Conservation (phyloP, 2,329 filamentous ascomycete genomes). For the Fusarium concolor region DNA sequence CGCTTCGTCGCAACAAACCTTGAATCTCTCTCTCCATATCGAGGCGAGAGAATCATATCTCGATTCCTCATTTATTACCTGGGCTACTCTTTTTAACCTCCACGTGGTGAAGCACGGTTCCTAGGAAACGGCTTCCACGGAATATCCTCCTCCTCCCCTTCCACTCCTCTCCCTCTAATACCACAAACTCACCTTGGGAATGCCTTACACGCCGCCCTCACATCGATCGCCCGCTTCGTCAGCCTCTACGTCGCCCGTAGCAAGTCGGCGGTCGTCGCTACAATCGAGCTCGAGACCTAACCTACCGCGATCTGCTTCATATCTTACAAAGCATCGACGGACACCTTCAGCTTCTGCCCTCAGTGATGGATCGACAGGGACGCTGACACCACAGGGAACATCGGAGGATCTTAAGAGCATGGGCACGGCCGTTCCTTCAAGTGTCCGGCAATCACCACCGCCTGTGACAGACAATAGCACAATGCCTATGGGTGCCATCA, state of each 20-base stretch:
- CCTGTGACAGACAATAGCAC: constrained; percentile 76
- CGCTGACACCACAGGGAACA: constrained; percentile 62
- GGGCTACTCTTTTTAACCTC: constrained; percentile 18
- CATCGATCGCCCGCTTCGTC: constrained; percentile 72
- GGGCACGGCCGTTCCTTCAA: constrained; percentile 50
- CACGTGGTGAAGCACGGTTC: constrained; percentile 39
- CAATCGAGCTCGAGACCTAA: constrained; percentile 62
- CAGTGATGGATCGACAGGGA: constrained; percentile 47
- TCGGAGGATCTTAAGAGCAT: constrained; percentile 63
- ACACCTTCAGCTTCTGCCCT: constrained; percentile 60
- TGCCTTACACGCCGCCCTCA: constrained; percentile 90
- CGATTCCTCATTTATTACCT: constrained; percentile 22
- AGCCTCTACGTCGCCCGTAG: constrained; percentile 65
- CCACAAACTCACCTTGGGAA: constrained; percentile 59
- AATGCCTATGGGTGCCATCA: constrained; percentile 86
- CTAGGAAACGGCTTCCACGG: constrained; percentile 40
- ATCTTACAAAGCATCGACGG: constrained; percentile 72
- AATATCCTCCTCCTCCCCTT: constrained; percentile 29
- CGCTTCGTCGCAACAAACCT: constrained; percentile 4
- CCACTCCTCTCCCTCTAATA: constrained; percentile 17
- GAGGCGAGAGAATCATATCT: constrained; percentile 17
- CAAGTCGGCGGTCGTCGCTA: constrained; percentile 70
- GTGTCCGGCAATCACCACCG: constrained; percentile 85
- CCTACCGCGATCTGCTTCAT: constrained; percentile 73
- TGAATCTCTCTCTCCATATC: constrained; percentile 16